A percentile compares a stretch with the other conserved stretches of the same genome.
Evolutionary conservation across 208 protist species (phyloP).

Genomic region (Phytomonas sp.): DNA sequence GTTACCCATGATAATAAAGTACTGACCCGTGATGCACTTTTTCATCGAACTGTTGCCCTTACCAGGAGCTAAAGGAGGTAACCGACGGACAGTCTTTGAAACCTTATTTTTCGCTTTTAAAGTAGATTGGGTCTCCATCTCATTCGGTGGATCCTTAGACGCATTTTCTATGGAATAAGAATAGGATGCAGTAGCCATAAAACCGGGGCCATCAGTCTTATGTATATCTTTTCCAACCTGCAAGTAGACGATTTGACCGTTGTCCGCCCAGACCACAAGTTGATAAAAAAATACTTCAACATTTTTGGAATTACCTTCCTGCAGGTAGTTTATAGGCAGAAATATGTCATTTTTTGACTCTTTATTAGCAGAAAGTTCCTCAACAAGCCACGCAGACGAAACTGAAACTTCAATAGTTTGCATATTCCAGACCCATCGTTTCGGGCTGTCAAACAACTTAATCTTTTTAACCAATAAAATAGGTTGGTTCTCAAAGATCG

Average conservation of each 20-base stretch:
- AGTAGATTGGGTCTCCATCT: too few species aligned
- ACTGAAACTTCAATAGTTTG: background rate
- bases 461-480: constrained; percentile 38
- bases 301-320: too few species aligned
- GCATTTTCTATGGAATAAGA: too few species aligned
- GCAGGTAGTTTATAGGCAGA: too few species aligned
- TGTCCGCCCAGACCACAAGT: constrained; percentile 29
- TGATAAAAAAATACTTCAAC: background rate
- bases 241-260: constrained; percentile 21
- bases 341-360: too few species aligned
- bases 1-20: constrained; percentile 25
- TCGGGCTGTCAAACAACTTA: constrained; percentile 13
- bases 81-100: too few species aligned
- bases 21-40: background rate
- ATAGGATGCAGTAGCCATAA: constrained; percentile 14
- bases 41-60: too few species aligned
- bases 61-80: too few species aligned
- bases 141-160: too few species aligned
- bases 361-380: too few species aligned
- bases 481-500: constrained; percentile 6
- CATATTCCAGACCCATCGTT: constrained; percentile 17
- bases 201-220: constrained; percentile 20
- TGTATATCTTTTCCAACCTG: constrained; percentile 7
- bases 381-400: too few species aligned
- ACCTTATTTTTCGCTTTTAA: too few species aligned